phyloP scores from a whole-genome alignment of 2,329 filamentous ascomycete genomes.

The Mollisia scopiformis region DNA sequence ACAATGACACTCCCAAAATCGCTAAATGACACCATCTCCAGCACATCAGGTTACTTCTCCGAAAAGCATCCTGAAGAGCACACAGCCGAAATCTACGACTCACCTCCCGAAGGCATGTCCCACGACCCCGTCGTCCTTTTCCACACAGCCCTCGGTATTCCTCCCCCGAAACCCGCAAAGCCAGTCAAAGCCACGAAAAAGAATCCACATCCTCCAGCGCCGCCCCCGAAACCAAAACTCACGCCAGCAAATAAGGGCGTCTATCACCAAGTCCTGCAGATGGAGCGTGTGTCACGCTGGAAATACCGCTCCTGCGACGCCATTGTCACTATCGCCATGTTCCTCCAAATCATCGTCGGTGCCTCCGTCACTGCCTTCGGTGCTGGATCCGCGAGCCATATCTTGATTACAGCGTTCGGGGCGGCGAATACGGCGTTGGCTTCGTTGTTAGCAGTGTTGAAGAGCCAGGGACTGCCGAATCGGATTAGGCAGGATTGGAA shows the following conservation, averaged over 20 bases:
- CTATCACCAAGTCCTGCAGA: conserved; percentile 41
- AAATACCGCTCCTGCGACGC: conserved; percentile 39
- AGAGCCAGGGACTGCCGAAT: conserved; percentile 52
- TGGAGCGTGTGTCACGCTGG: conserved; percentile 35
- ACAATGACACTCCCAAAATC: not conserved
- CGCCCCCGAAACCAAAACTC: conserved; percentile 33
- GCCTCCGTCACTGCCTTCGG: conserved; percentile 51
- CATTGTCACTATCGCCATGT: conserved; percentile 46
- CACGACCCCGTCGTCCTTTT: conserved; percentile 45
- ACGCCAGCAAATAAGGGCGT: conserved; percentile 38
- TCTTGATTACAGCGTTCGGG: conserved; percentile 58
- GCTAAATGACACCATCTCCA: not conserved
- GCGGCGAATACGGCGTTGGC: conserved; percentile 65
- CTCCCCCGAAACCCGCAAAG: conserved; percentile 14
- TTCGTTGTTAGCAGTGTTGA: conserved; percentile 58
- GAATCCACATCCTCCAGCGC: conserved; percentile 8
- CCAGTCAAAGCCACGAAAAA: conserved; percentile 10
- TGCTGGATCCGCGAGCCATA: conserved; percentile 47
- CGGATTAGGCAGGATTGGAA: conserved; percentile 48
- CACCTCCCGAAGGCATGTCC: not conserved
- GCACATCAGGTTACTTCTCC: not conserved
- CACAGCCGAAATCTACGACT: conserved; percentile 4
- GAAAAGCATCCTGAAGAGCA: conserved; percentile 28
- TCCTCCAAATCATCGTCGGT: conserved; percentile 50
- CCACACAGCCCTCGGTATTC: conserved; percentile 47